Percentiles rank a stretch among this genome's conserved stretches.
phyloP scores from a whole-genome alignment of 1,139 yeast genomes.

The Komagataea norvegica region DNA sequence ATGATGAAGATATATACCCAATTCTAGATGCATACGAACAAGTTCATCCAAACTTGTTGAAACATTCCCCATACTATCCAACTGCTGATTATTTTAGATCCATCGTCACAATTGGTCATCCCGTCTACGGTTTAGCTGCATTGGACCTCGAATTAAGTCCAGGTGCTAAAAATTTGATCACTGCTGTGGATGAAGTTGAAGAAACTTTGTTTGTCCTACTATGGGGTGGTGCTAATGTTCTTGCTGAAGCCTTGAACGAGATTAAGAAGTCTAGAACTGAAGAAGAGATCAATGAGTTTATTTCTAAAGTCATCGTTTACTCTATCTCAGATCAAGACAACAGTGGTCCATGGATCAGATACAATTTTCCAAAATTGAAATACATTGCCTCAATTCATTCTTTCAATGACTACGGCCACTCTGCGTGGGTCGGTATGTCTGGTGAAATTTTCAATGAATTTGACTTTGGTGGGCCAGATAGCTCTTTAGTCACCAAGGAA shows the following conservation, averaged over 20 bases:
- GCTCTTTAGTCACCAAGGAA: slow-evolving; percentile 20
- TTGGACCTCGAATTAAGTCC: slow-evolving; percentile 19
- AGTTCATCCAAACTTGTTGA: slow-evolving; percentile 24
- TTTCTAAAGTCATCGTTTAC: slow-evolving; percentile 18
- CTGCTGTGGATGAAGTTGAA: slow-evolving; percentile 21
- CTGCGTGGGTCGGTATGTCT: slow-evolving; percentile 30
- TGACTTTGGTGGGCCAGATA: slow-evolving; percentile 28
- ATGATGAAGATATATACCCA: slow-evolving; percentile 28
- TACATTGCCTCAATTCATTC: slow-evolving; percentile 28
- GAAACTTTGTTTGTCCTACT: slow-evolving; percentile 23
- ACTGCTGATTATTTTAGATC: slow-evolving; percentile 24
- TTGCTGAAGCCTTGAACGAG: slow-evolving; percentile 28
- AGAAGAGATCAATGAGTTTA: slow-evolving; percentile 15
- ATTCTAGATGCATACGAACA: slow-evolving; percentile 28
- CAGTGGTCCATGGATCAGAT: slow-evolving; percentile 30
- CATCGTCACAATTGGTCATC: slow-evolving; percentile 23
- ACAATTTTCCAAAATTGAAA: slow-evolving; percentile 23
- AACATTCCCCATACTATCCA: slow-evolving; percentile 26
- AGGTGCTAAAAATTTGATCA: slow-evolving; percentile 26
- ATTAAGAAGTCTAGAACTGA: slow-evolving; percentile 17
- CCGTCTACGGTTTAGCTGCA: slow-evolving; percentile 25
- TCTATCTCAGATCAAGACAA: slow-evolving; percentile 30
- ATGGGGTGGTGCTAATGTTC: slow-evolving; percentile 30
- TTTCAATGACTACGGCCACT: slow-evolving; percentile 26
- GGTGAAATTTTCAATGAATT: slow-evolving; percentile 24